These are phyloP conservation scores for Quercus tomentella DNA, from an alignment of 331 rosid species.

Conservation along the genomic window DNA sequence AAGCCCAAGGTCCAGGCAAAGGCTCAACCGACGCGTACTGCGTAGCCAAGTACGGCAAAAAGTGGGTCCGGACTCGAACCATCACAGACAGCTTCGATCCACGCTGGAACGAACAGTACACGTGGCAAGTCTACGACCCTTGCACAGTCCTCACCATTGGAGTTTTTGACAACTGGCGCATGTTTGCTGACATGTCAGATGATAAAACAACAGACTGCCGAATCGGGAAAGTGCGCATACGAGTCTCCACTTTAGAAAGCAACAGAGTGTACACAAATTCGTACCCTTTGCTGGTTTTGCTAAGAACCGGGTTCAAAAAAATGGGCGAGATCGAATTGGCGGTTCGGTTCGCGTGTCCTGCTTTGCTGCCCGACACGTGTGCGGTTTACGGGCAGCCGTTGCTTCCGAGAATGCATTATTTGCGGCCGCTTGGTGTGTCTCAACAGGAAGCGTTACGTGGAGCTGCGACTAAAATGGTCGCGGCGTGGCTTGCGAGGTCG, in stretches of 20 bases:
- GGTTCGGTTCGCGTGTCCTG: constrained; percentile 68
- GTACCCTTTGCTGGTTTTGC: constrained; percentile 61
- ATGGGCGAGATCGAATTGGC: constrained; percentile 90
- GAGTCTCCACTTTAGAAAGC: constrained; percentile 80
- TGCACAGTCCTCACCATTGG: constrained; percentile 83
- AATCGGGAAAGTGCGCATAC: constrained; percentile 77
- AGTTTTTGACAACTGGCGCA: constrained; percentile 80
- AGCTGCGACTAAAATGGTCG: constrained; percentile 77
- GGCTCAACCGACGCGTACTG: constrained; percentile 91
- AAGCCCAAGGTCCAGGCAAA: constrained; percentile 53
- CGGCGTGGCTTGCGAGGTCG: constrained; percentile 61
- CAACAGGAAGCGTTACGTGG: constrained; percentile 87
- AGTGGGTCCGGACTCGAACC: constrained; percentile 96
- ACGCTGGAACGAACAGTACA: constrained; percentile 98
- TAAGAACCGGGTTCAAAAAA: constrained; percentile 66
- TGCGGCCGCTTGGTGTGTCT: constrained; percentile 89
- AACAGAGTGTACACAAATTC: constrained; percentile 73
- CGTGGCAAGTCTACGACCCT: constrained; percentile 93
- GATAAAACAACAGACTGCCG: constrained; percentile 14
- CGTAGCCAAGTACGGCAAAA: constrained; percentile 90
- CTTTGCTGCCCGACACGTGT: constrained; percentile 65
- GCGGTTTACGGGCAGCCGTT: constrained; percentile 71
- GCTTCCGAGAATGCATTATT: constrained; percentile 85
- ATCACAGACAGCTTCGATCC: constrained; percentile 77
- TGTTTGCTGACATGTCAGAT: constrained; percentile 29